phyloP scores from a whole-genome alignment of 352 stramenopile genomes.

The Phytophthora idaei region DNA sequence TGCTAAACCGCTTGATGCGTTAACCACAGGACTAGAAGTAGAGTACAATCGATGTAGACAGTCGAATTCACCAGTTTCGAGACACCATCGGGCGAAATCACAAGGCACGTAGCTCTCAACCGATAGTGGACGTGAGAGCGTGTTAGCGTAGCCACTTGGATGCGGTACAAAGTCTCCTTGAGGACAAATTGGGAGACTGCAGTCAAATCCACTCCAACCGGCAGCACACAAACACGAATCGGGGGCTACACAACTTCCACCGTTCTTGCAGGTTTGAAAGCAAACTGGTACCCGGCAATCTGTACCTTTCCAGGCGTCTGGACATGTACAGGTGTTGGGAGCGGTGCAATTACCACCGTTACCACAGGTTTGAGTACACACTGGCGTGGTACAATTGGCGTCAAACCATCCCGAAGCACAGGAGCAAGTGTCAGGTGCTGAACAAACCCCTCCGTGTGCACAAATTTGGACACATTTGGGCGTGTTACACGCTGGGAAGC shows the following conservation, averaged over 20 bases:
- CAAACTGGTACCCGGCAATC: constrained; percentile 95
- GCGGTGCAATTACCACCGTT: constrained; percentile 96
- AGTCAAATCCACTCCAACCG: constrained; percentile 94
- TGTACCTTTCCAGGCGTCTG: constrained; percentile 83
- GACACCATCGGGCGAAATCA: constrained; percentile 90
- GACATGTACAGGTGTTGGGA: constrained; percentile 91
- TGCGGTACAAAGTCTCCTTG: constrained; percentile 94
- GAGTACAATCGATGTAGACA: constrained; percentile 68
- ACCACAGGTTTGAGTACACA: constrained; percentile 95
- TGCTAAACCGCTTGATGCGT: constrained; percentile 43
- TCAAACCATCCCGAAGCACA: constrained; percentile 95
- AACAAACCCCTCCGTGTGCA: constrained; percentile 86
- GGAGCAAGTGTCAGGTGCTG: constrained; percentile 92
- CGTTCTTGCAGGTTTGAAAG: constrained; percentile 87
- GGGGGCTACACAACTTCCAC: constrained; percentile 91
- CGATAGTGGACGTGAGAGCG: constrained; percentile 62
- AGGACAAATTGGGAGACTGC: constrained; percentile 88
- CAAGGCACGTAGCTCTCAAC: constrained; percentile 91
- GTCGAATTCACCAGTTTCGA: constrained; percentile 93
- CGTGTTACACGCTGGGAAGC: constrained; percentile 67
- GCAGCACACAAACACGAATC: constrained; percentile 95
- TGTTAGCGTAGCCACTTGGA: constrained; percentile 65
- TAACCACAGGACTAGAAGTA: constrained; percentile 43
- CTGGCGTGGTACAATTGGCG: constrained; percentile 95
- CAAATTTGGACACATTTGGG: constrained; percentile 92